These are phyloP conservation scores for Dryadomyces sulphureus DNA, from an alignment of 2,329 filamentous ascomycete species.

Conservation along the genomic window DNA sequence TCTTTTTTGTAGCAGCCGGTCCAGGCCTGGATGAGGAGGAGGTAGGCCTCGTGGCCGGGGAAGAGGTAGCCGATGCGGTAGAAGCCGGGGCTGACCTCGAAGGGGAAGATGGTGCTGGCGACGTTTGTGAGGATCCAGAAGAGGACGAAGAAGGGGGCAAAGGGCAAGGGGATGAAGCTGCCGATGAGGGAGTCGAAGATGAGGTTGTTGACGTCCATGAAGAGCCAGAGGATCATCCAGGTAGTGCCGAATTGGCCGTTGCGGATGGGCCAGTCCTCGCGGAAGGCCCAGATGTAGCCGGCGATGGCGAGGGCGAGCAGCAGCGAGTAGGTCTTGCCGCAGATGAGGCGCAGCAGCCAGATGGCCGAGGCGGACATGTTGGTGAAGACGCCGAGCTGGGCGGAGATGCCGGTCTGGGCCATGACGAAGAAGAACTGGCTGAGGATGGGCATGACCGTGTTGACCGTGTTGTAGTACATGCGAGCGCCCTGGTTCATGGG, in stretches of 20 bases:
- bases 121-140: conserved; percentile 29
- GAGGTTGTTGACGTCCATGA: conserved; percentile 5
- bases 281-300: conserved; percentile 29
- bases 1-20: conserved; percentile 25
- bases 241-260: conserved; percentile 14
- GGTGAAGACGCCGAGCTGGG: conserved; percentile 1
- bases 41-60: conserved; percentile 24
- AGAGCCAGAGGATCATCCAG: conserved; percentile 22
- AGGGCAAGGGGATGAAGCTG: conserved; percentile 1
- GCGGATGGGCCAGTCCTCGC: conserved; percentile 24
- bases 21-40: conserved; percentile 26
- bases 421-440: conserved; percentile 18
- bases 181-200: conserved; percentile 2
- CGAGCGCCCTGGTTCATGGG: conserved; percentile 20
- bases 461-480: conserved; percentile 23
- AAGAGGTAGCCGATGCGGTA: conserved; percentile 23
- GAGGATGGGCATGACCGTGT: conserved; percentile 21
- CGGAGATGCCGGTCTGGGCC: conserved; percentile 16
- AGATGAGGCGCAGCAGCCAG: conserved; percentile 15
- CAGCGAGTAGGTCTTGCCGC: conserved; percentile 17
- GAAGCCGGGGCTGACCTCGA: conserved; percentile 25
- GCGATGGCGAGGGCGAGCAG: conserved; percentile 22
- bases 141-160: conserved; percentile 10
- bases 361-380: not conserved
- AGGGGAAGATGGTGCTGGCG: conserved; percentile 24